Conservation (phyloP, 495 filamentous ascomycete species). For the Penicillium argentinense region DNA sequence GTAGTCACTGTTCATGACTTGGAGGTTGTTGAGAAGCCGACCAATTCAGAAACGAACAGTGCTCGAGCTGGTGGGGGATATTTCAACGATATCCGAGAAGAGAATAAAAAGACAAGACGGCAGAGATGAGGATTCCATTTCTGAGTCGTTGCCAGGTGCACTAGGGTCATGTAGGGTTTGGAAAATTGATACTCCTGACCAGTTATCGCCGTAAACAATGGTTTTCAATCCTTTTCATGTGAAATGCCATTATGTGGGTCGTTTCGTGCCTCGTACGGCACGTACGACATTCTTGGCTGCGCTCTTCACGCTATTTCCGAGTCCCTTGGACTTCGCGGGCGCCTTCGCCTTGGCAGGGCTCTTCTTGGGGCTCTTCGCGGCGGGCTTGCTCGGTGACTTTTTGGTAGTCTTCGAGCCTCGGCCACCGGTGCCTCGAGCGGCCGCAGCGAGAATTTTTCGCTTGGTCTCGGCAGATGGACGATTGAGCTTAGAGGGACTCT, state of each 20-base stretch:
- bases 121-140: neutral
- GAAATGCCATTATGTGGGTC: constrained; percentile 3
- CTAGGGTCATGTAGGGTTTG: neutral
- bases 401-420: constrained; percentile 11
- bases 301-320: constrained; percentile 16
- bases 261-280: constrained; percentile 20
- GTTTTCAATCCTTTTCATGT: neutral
- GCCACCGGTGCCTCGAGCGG: constrained; percentile 23
- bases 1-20: neutral
- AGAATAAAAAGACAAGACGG: neutral
- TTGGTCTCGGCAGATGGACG: constrained; percentile 38
- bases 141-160: neutral
- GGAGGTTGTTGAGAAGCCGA: neutral
- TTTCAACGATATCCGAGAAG: neutral
- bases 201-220: neutral
- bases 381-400: constrained; percentile 19
- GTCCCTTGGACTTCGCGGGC: constrained; percentile 1
- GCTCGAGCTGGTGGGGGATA: neutral
- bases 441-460: constrained; percentile 30
- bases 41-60: neutral
- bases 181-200: neutral
- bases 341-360: constrained; percentile 8
- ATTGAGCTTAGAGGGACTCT: constrained; percentile 26
- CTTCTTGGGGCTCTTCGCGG: constrained; percentile 15
- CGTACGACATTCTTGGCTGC: constrained; percentile 17